Conservation (phyloP, 2,329 filamentous ascomycete species). For the Colletotrichum somersetense region DNA sequence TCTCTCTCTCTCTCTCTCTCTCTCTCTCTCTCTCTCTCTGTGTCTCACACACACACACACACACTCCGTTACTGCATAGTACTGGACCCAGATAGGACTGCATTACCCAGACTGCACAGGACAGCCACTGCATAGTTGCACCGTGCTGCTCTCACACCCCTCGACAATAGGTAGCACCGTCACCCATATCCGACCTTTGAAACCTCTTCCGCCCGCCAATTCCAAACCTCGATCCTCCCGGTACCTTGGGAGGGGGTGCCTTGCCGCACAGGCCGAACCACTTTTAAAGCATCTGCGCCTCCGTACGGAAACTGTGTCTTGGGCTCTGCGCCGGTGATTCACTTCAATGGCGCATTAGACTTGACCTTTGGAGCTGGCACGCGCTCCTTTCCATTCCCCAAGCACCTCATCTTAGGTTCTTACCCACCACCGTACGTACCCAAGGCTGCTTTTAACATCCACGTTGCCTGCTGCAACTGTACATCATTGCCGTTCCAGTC, state of each 20-base stretch:
- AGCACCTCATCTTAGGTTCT: conserved; percentile 11
- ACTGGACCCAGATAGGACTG: conserved; percentile 1
- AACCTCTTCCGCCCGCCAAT: conserved; percentile 34
- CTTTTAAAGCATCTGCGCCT: conserved; percentile 39
- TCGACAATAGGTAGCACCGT: conserved; percentile 3
- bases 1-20: conserved; percentile 6
- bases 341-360: conserved; percentile 41
- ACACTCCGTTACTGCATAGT: background rate
- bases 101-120: background rate
- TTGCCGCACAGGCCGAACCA: conserved; percentile 37
- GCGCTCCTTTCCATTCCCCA: conserved; percentile 29
- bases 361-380: conserved; percentile 34
- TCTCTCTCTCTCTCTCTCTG: too few relatives aligned
- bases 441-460: conserved; percentile 18
- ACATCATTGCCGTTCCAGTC: conserved; percentile 22
- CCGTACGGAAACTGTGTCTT: conserved; percentile 40
- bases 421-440: background rate
- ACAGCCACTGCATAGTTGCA: background rate
- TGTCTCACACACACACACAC: background rate
- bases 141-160: conserved; percentile 13
- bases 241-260: conserved; percentile 18
- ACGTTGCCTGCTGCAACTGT: conserved; percentile 7
- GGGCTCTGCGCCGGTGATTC: conserved; percentile 37
- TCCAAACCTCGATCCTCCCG: conserved; percentile 33
- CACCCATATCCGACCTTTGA: conserved; percentile 26